These are phyloP conservation scores for Lotus japonicus DNA, from an alignment of 306 rosid species.

Conservation along the genomic window DNA sequence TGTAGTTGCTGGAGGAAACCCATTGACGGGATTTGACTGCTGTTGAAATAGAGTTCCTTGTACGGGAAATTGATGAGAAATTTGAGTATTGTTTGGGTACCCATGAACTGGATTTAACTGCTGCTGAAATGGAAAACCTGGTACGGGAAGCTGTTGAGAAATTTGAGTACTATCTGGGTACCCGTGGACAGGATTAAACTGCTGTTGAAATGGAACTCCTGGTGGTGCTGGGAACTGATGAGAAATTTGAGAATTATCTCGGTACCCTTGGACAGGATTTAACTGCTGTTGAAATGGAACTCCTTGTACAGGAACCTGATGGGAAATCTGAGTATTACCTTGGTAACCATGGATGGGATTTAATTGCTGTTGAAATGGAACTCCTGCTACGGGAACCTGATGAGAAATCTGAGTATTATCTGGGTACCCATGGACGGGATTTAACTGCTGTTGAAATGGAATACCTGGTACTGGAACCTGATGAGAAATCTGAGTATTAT, in stretches of 20 bases:
- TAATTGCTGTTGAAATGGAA: conserved; percentile 34
- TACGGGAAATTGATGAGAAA: conserved; percentile 35
- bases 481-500: conserved; percentile 27
- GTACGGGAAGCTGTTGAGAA: conserved; percentile 36
- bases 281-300: conserved; percentile 35
- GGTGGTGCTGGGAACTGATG: conserved; percentile 35
- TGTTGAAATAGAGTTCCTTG: conserved; percentile 30
- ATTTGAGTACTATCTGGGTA: conserved; percentile 24
- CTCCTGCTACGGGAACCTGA: conserved; percentile 32
- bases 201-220: conserved; percentile 33
- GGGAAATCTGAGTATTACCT: conserved; percentile 27
- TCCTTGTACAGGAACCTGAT: conserved; percentile 33
- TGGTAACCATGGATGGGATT: conserved; percentile 30
- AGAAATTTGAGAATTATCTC: conserved; percentile 25
- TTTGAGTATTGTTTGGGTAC: conserved; percentile 27
- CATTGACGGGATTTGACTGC: conserved; percentile 26
- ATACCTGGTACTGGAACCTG: conserved; percentile 34
- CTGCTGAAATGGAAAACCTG: conserved; percentile 30
- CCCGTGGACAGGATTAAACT: conserved; percentile 30
- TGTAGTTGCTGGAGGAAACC: conserved; percentile 10
- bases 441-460: conserved; percentile 34
- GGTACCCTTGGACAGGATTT: conserved; percentile 28
- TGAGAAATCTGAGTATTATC: conserved; percentile 29
- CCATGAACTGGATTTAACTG: conserved; percentile 33
- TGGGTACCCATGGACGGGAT: conserved; percentile 28